phyloP scores from a whole-genome alignment of 805 yeast genomes.

The Cyberlindnera mrakii region DNA sequence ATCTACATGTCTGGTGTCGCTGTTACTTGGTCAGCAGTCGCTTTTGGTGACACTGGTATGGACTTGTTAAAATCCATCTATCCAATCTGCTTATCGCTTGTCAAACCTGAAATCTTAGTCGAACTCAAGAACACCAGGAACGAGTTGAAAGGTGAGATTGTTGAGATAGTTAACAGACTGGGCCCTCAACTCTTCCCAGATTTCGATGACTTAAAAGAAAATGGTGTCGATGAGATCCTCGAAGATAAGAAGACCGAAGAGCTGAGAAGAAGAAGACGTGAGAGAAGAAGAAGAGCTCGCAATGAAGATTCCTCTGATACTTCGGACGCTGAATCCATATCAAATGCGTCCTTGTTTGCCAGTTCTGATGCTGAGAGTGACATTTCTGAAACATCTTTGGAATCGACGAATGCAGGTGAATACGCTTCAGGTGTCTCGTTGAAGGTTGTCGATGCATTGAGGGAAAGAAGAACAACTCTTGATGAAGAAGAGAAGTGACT shows the following conservation, averaged over 20 bases:
- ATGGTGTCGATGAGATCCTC: conserved; percentile 24
- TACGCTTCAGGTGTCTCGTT: conserved; percentile 20
- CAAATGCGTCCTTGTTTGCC: conserved; percentile 37
- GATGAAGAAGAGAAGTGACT: conserved; percentile 1
- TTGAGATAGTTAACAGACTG: conserved; percentile 68
- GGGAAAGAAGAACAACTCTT: conserved; percentile 21
- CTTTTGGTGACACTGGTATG: conserved; percentile 90
- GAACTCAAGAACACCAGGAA: conserved; percentile 58
- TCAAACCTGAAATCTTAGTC: conserved; percentile 48
- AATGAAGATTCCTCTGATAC: conserved; percentile 7
- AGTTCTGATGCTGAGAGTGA: conserved; percentile 29
- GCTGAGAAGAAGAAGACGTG: conserved; percentile 30
- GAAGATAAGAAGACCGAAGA: conserved; percentile 32
- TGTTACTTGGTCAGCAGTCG: conserved; percentile 84
- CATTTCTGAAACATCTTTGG: conserved; percentile 25
- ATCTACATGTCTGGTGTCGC: conserved; percentile 61
- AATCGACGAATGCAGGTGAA: conserved; percentile 6
- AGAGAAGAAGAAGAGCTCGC: conserved; percentile 17
- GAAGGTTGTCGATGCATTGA: conserved; percentile 23
- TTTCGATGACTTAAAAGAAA: conserved; percentile 43
- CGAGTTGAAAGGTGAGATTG: conserved; percentile 63
- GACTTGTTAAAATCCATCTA: conserved; percentile 78
- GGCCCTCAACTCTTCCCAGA: conserved; percentile 89
- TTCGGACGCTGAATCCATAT: conserved; percentile 39
- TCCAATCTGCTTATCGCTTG: conserved; percentile 67